A percentile compares a stretch with the other conserved stretches of the same genome.
Conservation (phyloP, 208 protist genomes). For the Tritrichomonas musculus region DNA sequence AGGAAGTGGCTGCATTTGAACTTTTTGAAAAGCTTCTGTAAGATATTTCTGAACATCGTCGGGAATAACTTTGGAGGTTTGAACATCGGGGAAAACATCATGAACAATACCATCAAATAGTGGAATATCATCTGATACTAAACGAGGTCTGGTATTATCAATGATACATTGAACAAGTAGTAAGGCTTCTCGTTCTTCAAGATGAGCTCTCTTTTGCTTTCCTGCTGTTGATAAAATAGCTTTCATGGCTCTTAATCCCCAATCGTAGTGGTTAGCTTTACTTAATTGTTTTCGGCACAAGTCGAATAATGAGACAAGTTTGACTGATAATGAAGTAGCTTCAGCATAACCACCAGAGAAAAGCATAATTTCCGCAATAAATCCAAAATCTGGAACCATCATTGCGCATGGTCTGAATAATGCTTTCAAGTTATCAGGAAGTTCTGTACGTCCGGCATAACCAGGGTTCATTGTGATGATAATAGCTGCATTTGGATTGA, state of each 20-base stretch:
- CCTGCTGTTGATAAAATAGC: slow-evolving; percentile 84
- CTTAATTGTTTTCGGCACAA: slow-evolving; percentile 89
- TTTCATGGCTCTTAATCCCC: slow-evolving; percentile 83
- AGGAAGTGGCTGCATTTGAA: slow-evolving; percentile 37
- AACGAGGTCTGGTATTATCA: slow-evolving; percentile 92
- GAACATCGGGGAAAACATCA: slow-evolving; percentile 85
- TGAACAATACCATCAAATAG: slow-evolving; percentile 82
- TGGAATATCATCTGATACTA: slow-evolving; percentile 83
- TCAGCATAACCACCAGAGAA: slow-evolving; percentile 87
- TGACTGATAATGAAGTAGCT: slow-evolving; percentile 78
- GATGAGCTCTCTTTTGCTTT: slow-evolving; percentile 65
- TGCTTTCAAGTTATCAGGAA: slow-evolving; percentile 55
- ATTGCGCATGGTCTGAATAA: slow-evolving; percentile 56
- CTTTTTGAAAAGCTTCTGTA: slow-evolving; percentile 60
- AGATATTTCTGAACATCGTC: slow-evolving; percentile 54
- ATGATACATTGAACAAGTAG: slow-evolving; percentile 80
- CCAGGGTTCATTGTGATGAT: slow-evolving; percentile 96
- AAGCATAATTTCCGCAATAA: slow-evolving; percentile 94
- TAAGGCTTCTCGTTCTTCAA: slow-evolving; percentile 58
- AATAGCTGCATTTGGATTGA: slow-evolving; percentile 81
- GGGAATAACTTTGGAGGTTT: slow-evolving; percentile 63
- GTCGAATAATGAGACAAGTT: slow-evolving; percentile 86
- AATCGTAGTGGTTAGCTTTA: slow-evolving; percentile 95
- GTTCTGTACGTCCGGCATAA: slow-evolving; percentile 85
- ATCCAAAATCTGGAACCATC: slow-evolving; percentile 78